These are phyloP conservation scores for Globisporangium ultimum DNA, from an alignment of 352 stramenopile genomes.

Conservation along the genomic window DNA sequence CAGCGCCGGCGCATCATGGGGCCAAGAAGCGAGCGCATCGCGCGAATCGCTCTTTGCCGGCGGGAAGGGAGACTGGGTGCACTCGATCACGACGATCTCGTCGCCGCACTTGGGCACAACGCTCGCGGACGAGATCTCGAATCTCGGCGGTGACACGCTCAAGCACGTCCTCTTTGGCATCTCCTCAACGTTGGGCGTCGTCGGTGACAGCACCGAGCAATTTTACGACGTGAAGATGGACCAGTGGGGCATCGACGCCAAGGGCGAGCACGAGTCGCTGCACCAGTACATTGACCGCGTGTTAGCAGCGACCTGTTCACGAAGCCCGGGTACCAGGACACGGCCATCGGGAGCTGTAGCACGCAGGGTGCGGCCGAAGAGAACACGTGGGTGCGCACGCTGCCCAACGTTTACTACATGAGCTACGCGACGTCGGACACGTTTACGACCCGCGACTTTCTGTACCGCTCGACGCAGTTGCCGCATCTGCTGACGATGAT, in stretches of 20 bases:
- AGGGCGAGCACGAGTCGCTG: constrained; percentile 22
- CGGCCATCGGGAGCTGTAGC: constrained; percentile 24
- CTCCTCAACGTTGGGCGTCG: constrained; percentile 18
- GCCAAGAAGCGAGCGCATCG: too few relatives aligned
- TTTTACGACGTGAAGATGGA: constrained; percentile 54
- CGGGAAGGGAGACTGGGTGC: too few relatives aligned
- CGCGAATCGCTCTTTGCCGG: too few relatives aligned
- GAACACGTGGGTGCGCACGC: constrained; percentile 31
- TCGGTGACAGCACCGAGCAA: constrained; percentile 26
- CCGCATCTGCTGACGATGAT: constrained; percentile 26
- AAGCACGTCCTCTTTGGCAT: too few relatives aligned
- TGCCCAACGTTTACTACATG: constrained; percentile 32
- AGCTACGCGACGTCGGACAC: constrained; percentile 28
- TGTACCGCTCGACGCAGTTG: constrained; percentile 21
- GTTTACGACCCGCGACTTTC: constrained; percentile 14
- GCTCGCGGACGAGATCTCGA: too few relatives aligned
- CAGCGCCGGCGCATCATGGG: too few relatives aligned
- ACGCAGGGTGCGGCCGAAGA: constrained; percentile 27
- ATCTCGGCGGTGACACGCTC: too few relatives aligned
- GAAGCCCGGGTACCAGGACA: constrained; percentile 23
- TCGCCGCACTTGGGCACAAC: too few relatives aligned
- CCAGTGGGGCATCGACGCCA: constrained; percentile 45
- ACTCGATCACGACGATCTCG: too few relatives aligned
- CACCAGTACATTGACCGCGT: constrained; percentile 36
- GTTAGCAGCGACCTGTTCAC: constrained; percentile 29